These are phyloP conservation scores for Russula olivacea DNA, from an alignment of 768 basidiomycete species.

Conservation along the genomic window DNA sequence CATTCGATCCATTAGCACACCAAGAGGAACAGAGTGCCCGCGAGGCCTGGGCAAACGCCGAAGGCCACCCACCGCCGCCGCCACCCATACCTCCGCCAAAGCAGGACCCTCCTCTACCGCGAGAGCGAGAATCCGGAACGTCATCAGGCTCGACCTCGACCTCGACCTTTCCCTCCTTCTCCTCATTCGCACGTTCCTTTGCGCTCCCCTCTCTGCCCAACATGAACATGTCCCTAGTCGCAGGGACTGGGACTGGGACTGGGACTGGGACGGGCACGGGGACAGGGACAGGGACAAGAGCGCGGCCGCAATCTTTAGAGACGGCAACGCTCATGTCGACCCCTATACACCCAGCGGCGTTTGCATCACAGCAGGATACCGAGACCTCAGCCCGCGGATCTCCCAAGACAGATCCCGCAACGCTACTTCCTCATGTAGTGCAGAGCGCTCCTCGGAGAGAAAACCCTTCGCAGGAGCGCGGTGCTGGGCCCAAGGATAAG, in stretches of 20 bases:
- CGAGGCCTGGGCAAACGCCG: conserved; percentile 58
- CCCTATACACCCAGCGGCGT: conserved; percentile 13
- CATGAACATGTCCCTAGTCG: conserved; percentile 21
- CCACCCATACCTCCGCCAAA: conserved; percentile 34
- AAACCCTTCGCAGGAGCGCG: conserved; percentile 24
- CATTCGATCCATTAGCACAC: conserved; percentile 65
- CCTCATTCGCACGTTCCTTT: conserved; percentile 61
- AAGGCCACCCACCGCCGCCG: conserved; percentile 51
- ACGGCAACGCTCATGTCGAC: conserved; percentile 26
- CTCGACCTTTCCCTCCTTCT: conserved; percentile 53
- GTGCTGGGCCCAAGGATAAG: conserved; percentile 30
- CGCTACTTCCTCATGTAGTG: not conserved
- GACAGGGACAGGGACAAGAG: conserved; percentile 3
- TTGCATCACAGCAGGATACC: conserved; percentile 16
- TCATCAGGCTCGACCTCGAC: conserved; percentile 22
- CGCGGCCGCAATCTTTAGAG: conserved; percentile 55
- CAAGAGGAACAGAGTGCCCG: conserved; percentile 53
- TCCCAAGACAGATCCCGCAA: conserved; percentile 7
- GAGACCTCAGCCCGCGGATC: conserved; percentile 12
- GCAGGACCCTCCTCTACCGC: not conserved
- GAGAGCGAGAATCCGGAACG: conserved; percentile 12
- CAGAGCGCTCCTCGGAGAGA: conserved; percentile 26
- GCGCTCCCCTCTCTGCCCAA: conserved; percentile 44
- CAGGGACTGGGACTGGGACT: conserved; percentile 11
- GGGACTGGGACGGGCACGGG: too few species aligned